Percentiles rank a stretch among this genome's conserved stretches.
Evolutionary conservation across 805 yeast species (phyloP).

Genomic region (Yamadazyma scolyti): DNA sequence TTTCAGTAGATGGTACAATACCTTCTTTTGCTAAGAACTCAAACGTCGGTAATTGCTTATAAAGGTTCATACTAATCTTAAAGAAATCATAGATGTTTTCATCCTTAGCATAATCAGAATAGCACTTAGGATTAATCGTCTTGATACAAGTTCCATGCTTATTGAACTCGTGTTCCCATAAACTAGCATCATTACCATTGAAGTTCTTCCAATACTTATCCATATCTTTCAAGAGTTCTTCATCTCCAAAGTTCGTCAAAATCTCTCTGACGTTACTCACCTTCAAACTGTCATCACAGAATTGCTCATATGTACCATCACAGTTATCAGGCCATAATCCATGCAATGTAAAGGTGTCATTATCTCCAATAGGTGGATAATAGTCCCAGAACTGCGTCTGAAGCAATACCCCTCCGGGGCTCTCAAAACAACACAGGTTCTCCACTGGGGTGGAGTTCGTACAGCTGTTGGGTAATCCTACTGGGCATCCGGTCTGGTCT

Average conservation of each 20-base stretch:
- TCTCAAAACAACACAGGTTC: slow-evolving; percentile 46
- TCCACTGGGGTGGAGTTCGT: slow-evolving; percentile 34
- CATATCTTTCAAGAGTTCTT: slow-evolving; percentile 25
- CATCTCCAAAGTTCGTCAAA: slow-evolving; percentile 11
- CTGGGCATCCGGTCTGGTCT: slow-evolving; percentile 42
- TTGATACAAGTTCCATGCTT: slow-evolving; percentile 43
- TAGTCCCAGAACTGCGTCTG: slow-evolving; percentile 39
- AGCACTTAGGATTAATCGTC: slow-evolving; percentile 34
- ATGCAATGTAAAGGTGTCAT: slow-evolving; percentile 38
- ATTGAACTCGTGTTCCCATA: slow-evolving; percentile 43
- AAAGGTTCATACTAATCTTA: slow-evolving; percentile 27
- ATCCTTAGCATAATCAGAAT: slow-evolving; percentile 14
- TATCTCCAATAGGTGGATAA: slow-evolving; percentile 26
- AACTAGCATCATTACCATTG: slow-evolving; percentile 50
- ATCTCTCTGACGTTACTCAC: slow-evolving; percentile 20
- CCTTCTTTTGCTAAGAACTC: slow-evolving; percentile 32
- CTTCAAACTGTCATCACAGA: slow-evolving; percentile 30
- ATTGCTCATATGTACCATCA: slow-evolving; percentile 25
- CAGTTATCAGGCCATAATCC: slow-evolving; percentile 45
- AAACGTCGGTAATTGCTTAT: slow-evolving; percentile 31
- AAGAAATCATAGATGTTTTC: slow-evolving; percentile 27
- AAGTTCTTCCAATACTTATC: slow-evolving; percentile 34
- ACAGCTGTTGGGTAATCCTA: slow-evolving; percentile 59
- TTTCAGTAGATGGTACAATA: slow-evolving; percentile 29
- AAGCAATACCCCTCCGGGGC: slow-evolving; percentile 36